Conservation (phyloP, 495 filamentous ascomycete genomes). For the Annulohypoxylon moriforme region DNA sequence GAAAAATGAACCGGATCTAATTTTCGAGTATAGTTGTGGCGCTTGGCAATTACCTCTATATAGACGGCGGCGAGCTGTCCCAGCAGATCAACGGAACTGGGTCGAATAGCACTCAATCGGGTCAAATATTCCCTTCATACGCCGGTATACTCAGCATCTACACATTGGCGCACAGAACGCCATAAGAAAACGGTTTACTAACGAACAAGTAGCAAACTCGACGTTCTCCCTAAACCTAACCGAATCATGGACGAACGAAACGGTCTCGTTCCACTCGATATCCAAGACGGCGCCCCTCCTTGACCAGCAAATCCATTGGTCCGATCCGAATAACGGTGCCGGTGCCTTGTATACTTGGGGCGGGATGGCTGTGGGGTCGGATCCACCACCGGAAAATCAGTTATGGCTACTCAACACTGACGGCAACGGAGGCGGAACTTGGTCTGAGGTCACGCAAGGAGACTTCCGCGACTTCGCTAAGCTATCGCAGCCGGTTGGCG, state of each 20-base stretch:
- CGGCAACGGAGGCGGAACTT: slow-evolving; percentile 50
- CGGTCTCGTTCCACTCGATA: slow-evolving; percentile 44
- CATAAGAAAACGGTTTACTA: slow-evolving; percentile 1
- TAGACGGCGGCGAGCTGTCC: slow-evolving; percentile 49
- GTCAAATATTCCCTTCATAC: slow-evolving; percentile 30
- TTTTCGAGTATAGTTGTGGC: slow-evolving; percentile 33
- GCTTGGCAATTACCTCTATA: slow-evolving; percentile 45
- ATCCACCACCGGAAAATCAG: slow-evolving; percentile 31
- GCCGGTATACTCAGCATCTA: slow-evolving; percentile 19
- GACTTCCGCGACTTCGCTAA: slow-evolving; percentile 41
- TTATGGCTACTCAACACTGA: slow-evolving; percentile 53
- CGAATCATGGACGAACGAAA: slow-evolving; percentile 50
- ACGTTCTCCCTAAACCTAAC: slow-evolving; percentile 54
- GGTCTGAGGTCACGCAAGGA: slow-evolving; percentile 47
- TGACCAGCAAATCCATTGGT: slow-evolving; percentile 48
- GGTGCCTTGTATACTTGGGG: slow-evolving; percentile 53
- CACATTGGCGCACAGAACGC: background rate
- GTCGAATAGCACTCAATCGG: slow-evolving; percentile 31
- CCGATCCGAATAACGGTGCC: slow-evolving; percentile 35
- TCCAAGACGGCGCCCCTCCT: slow-evolving; percentile 36
- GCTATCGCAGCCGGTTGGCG: slow-evolving; percentile 32
- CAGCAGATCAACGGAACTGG: slow-evolving; percentile 34
- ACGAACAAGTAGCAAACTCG: slow-evolving; percentile 41
- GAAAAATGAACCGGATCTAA: slow-evolving; percentile 15
- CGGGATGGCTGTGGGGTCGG: slow-evolving; percentile 38